Conservation (phyloP, 208 protist genomes). For the Acanthamoeba castellanii region DNA sequence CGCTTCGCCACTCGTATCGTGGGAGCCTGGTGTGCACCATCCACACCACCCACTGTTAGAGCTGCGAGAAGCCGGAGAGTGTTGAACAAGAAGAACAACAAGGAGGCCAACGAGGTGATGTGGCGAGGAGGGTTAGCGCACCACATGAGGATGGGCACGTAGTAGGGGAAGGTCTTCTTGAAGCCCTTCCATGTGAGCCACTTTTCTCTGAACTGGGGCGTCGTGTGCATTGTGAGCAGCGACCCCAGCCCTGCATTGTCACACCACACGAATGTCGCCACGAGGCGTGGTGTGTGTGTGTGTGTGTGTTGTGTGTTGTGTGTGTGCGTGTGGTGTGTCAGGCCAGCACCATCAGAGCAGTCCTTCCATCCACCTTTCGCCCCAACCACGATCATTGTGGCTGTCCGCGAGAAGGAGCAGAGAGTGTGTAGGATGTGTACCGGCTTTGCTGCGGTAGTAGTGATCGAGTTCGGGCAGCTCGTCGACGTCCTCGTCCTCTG, state of each 20-base stretch:
- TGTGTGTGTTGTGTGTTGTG: too few relatives aligned
- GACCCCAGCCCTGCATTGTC: background rate
- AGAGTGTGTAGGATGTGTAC: background rate
- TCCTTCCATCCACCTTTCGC: too few relatives aligned
- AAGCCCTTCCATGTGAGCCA: slow-evolving; percentile 65
- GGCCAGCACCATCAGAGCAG: too few relatives aligned
- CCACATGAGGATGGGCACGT: slow-evolving; percentile 71
- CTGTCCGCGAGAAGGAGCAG: too few relatives aligned
- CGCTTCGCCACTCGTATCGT: slow-evolving; percentile 10
- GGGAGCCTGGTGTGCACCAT: slow-evolving; percentile 25
- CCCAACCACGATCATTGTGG: too few relatives aligned
- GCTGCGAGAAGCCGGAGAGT: background rate
- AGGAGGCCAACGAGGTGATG: too few relatives aligned
- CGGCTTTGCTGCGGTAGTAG: slow-evolving; percentile 28
- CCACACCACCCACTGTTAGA: background rate
- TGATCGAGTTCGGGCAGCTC: slow-evolving; percentile 47
- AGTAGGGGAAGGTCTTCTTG: slow-evolving; percentile 50
- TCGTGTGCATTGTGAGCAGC: background rate
- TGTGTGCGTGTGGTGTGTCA: too few relatives aligned
- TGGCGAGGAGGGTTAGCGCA: background rate
- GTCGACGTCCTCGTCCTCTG: slow-evolving; percentile 25
- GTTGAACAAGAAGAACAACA: too few relatives aligned
- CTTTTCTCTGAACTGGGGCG: slow-evolving; percentile 49
- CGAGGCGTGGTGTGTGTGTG: too few relatives aligned
- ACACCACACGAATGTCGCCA: too few relatives aligned